A percentile compares a stretch with the other conserved stretches of the same genome.
These are phyloP conservation scores for Arthrobotrys sphaeroides DNA, from an alignment of 2,329 filamentous ascomycete species.

Conservation along the genomic window DNA sequence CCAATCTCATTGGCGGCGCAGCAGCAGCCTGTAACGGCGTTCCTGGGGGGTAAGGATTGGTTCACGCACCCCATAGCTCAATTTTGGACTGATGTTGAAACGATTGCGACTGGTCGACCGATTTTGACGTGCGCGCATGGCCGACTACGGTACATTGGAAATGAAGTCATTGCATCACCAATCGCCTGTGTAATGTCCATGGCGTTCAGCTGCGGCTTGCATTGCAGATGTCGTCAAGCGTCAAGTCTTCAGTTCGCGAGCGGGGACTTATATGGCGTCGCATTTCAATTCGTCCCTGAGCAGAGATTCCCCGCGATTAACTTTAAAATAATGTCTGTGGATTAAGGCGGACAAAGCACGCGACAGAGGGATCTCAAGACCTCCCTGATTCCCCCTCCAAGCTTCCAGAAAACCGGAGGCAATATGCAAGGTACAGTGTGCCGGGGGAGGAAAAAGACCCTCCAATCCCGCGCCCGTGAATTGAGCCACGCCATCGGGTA, in stretches of 20 bases:
- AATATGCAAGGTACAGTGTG: neutral
- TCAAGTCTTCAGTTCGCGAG: conserved; percentile 15
- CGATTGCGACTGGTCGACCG: conserved; percentile 11
- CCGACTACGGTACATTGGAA: neutral
- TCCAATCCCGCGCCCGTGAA: conserved; percentile 24
- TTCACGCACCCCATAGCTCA: conserved; percentile 2
- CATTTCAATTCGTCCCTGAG: neutral
- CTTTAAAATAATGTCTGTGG: neutral
- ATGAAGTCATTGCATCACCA: conserved; percentile 27
- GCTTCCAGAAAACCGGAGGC: conserved; percentile 6
- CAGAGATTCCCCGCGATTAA: neutral
- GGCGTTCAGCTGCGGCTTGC: conserved; percentile 1
- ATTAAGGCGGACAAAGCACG: conserved; percentile 4
- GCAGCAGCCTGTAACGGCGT: conserved; percentile 8
- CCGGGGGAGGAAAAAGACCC: neutral
- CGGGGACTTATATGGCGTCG: neutral
- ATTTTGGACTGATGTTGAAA: conserved; percentile 35
- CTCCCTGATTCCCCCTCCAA: neutral
- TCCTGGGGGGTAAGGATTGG: conserved; percentile 3
- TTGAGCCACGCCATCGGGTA: conserved; percentile 40
- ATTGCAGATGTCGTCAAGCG: conserved; percentile 6
- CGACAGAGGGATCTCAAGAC: neutral
- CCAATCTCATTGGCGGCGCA: conserved; percentile 8
- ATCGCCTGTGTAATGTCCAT: conserved; percentile 11
- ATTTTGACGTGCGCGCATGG: conserved; percentile 29